Percentiles rank a stretch among this genome's conserved stretches.
Conservation (phyloP, 2,329 filamentous ascomycete species). For the Albophoma yamanashiensis region DNA sequence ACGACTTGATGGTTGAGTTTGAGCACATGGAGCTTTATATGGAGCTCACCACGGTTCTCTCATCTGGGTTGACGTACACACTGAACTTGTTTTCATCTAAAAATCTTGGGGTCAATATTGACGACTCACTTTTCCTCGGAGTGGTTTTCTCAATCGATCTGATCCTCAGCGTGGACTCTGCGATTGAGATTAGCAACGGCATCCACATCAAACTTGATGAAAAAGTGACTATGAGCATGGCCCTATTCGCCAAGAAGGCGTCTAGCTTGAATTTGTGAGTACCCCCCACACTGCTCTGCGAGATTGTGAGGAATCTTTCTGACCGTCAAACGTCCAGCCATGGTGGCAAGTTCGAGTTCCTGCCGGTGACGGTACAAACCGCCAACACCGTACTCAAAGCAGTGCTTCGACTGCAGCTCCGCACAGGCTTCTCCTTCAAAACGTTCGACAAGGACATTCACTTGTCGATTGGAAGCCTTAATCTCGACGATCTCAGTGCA, state of each 20-base stretch:
- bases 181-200: slow-evolving; percentile 39
- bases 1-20: slow-evolving; percentile 33
- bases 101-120: slow-evolving; percentile 28
- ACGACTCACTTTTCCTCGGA: slow-evolving; percentile 30
- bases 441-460: background rate
- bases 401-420: slow-evolving; percentile 33
- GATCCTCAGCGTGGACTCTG: slow-evolving; percentile 33
- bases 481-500: slow-evolving; percentile 11
- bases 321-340: slow-evolving; percentile 22
- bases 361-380: slow-evolving; percentile 39
- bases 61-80: slow-evolving; percentile 30
- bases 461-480: slow-evolving; percentile 5
- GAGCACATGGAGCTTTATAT: slow-evolving; percentile 42
- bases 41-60: slow-evolving; percentile 30
- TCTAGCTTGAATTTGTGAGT: slow-evolving; percentile 39
- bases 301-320: background rate
- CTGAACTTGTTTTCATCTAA: slow-evolving; percentile 37
- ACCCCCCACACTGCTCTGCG: background rate
- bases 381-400: slow-evolving; percentile 31
- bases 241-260: slow-evolving; percentile 37
- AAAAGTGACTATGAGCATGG: slow-evolving; percentile 33
- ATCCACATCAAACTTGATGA: slow-evolving; percentile 46
- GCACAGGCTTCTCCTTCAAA: slow-evolving; percentile 26
- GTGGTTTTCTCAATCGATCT: slow-evolving; percentile 39
- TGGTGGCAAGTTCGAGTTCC: slow-evolving; percentile 43